A percentile compares a stretch with the other conserved stretches of the same genome.
Evolutionary conservation across 495 filamentous ascomycete genomes (phyloP).

Genomic region (Platismatia glauca): DNA sequence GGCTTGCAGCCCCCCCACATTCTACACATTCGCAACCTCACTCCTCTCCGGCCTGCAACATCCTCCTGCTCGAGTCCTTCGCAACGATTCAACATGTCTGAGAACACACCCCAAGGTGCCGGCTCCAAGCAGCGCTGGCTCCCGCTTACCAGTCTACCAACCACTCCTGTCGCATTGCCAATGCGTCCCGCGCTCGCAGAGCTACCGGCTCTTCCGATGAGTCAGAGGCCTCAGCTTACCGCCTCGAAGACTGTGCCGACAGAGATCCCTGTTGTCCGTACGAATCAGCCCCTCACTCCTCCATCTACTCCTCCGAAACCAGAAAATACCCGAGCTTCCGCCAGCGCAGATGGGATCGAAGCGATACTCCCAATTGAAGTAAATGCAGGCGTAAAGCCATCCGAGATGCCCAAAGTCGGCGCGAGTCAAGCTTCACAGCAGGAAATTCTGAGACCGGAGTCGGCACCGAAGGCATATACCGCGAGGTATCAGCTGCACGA

Average conservation of each 20-base stretch:
- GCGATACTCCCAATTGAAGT: neutral
- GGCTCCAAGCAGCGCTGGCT: constrained; percentile 6
- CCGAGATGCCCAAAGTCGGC: neutral
- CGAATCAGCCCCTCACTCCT: constrained; percentile 7
- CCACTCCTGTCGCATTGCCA: neutral
- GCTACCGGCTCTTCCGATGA: constrained; percentile 5
- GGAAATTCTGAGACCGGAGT: neutral
- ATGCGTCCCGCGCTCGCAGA: constrained; percentile 7
- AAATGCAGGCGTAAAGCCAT: neutral
- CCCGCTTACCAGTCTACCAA: neutral
- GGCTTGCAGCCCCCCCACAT: neutral
- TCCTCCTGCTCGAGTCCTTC: neutral
- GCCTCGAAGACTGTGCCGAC: constrained; percentile 5
- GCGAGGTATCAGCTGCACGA: constrained; percentile 13
- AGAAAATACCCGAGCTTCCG: neutral
- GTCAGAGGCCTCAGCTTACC: constrained; percentile 1
- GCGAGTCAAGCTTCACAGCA: neutral
- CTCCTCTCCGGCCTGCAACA: neutral
- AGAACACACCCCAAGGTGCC: neutral
- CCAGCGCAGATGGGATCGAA: constrained; percentile 3
- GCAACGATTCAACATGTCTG: neutral
- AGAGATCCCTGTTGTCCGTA: neutral
- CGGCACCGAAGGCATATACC: constrained; percentile 12
- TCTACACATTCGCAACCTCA: neutral
- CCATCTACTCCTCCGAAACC: constrained; percentile 8